Evolutionary conservation across 1,139 yeast genomes (phyloP), one percentile per base, ranked within the genome.

Genomic region (Blastobotrys capitulatus): DNA sequence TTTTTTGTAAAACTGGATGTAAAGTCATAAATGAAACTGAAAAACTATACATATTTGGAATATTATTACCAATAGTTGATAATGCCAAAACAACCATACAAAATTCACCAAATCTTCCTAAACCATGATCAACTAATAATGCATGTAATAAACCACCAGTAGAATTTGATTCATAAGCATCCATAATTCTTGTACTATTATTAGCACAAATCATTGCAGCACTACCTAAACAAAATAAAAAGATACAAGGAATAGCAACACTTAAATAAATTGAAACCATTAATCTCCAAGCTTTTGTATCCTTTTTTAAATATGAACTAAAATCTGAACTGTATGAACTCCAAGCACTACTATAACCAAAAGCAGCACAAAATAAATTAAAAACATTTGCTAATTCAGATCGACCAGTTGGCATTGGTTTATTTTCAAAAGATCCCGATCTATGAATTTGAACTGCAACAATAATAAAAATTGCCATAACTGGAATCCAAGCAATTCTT

Each of bases 321-420:
- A 88, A 90, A 71, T 89, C 97, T 38, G 95, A 82, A 42, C 96
- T 94, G 62, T 84, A 87, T 22, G 96, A 84, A 51, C 95, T 80
- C 97, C 97, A 89, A 55, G 97, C 97, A 50, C 96, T 80, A 47
- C 96, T 95, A 62, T 85, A 90, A 56, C 97, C 97, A 61, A 78
- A 90, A 56, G 86, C 70, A 46, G 95, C 73, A 64, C 89, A 83
- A 64, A 96, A 97, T 60, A 86, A 88, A 38, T 92, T 82, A 51
- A 90, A 74, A 32, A 88, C 92, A 60, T 69, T 64, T 58, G 90
- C 96, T 41, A 95, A 95, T 52, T 74, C 78, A 16, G 63, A 56
- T 6, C 64, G 61, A 9, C 79, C 78, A 9, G 69, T 55, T 5
- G 62, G 68, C 72, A 72, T 62, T 18, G 64, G 58, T 35, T 77